Percentiles rank a stretch among this genome's conserved stretches.
These are phyloP conservation scores for Fusarium austroafricanum DNA, from an alignment of 2,329 filamentous ascomycete genomes.

Conservation along the genomic window DNA sequence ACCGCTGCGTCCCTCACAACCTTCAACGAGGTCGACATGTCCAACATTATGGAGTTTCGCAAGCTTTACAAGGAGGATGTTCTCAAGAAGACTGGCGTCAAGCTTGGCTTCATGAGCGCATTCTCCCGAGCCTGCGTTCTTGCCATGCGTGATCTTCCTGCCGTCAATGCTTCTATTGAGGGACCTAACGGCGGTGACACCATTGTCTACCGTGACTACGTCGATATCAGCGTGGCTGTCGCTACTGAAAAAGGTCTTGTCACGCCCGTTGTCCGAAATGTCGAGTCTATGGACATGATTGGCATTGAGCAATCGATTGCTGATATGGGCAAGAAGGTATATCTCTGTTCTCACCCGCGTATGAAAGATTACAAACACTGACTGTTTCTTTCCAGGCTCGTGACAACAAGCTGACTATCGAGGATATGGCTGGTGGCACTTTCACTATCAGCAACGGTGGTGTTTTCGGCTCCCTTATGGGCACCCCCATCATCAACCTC, in stretches of 20 bases:
- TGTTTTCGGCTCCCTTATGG: constrained; percentile 97
- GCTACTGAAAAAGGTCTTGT: constrained; percentile 98
- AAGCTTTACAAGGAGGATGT: constrained; percentile 98
- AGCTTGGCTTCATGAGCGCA: constrained; percentile 99
- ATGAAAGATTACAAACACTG: background rate
- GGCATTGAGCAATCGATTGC: constrained; percentile 92
- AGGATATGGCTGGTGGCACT: constrained; percentile 98
- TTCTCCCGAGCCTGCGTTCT: constrained; percentile 91
- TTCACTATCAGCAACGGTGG: constrained; percentile 99
- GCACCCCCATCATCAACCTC: constrained; percentile 97
- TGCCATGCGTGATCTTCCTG: constrained; percentile 94
- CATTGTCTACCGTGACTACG: constrained; percentile 97
- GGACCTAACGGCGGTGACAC: constrained; percentile 95
- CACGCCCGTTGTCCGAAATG: constrained; percentile 95
- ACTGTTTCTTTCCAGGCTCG: constrained; percentile 68
- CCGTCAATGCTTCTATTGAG: constrained; percentile 96
- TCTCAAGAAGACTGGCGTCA: constrained; percentile 94
- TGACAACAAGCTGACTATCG: constrained; percentile 95
- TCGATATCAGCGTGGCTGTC: constrained; percentile 96
- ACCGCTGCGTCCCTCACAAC: constrained; percentile 96
- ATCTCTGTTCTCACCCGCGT: background rate
- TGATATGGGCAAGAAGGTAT: constrained; percentile 93
- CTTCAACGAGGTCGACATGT: constrained; percentile 99
- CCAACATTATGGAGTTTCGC: constrained; percentile 94
- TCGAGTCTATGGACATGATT: constrained; percentile 87